Base-by-base conservation (phyloP, 2,329 filamentous ascomycete species). In the Ophiostoma himal-ulmi region DNA sequence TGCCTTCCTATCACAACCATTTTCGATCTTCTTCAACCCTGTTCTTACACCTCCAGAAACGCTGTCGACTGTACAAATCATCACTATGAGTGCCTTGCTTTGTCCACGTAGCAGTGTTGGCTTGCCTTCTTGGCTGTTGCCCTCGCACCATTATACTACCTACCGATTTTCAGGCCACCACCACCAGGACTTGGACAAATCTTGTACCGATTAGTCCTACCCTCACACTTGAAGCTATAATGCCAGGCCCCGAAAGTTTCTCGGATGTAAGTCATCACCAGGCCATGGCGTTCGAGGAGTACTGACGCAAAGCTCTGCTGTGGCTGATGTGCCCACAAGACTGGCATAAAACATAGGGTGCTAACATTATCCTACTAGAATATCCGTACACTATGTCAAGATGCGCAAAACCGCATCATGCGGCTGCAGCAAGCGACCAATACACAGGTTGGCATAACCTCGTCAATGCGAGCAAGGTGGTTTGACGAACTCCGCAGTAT, bases 361-460 rank as follows among this genome's bases (percentile, higher is more conserved):
- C 34, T 37, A 13, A 65, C n/a, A 62, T 7, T 62, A 6, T 20
- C 26, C 4, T 17, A 13, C 22, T 36, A 75, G 73, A 71, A 74
- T 7, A 74, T 75, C 39, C 74, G 73, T 5, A 10, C 52, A 1
- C 44, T 70, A 3, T 75, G 74, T 67, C 72, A 72, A 41, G 68
- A 70, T 4, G 74, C 74, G 0, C 73, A 75, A 60, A 30, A 30
- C 37, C 72, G 73, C 34, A 74, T 74, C 69, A 74, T 75, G 71
- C 67, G 72, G 7, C 71, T 75, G 1, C 74, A 75, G 60, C 71
- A 73, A 44, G 73, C 72, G 6, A 73, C 71, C 10, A 71, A 73
- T 36, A 71, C 57, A n/a, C 72, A 75, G 34, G 71, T 70, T n/a
- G 72, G 74, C 13, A 69, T 75, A 1, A 72, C 70, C 0, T 57